Evolutionary conservation across 2,329 filamentous ascomycete genomes (phyloP).

Genomic region (Aureobasidium sp.): DNA sequence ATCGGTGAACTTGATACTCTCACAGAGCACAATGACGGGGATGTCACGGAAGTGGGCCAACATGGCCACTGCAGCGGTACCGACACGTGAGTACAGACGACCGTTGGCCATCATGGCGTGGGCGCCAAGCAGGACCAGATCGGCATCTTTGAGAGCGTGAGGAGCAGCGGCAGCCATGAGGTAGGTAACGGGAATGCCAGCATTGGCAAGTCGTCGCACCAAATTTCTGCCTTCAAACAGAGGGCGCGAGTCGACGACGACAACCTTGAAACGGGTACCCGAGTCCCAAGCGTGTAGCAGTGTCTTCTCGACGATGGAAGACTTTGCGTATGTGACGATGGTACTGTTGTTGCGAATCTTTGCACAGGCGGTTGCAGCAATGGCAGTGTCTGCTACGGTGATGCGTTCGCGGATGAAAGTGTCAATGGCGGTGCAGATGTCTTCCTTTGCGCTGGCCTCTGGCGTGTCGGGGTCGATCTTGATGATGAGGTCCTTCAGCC

Average conservation of each 20-base stretch:
- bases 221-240: slow-evolving; percentile 62
- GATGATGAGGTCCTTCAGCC: slow-evolving; percentile 86
- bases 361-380: slow-evolving; percentile 63
- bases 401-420: slow-evolving; percentile 85
- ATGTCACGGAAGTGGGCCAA: slow-evolving; percentile 66
- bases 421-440: slow-evolving; percentile 74
- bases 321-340: slow-evolving; percentile 78
- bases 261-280: slow-evolving; percentile 72
- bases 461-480: slow-evolving; percentile 79
- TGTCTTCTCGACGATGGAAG: slow-evolving; percentile 75
- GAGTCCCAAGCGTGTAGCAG: slow-evolving; percentile 61
- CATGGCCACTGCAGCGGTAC: slow-evolving; percentile 80
- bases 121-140: slow-evolving; percentile 72
- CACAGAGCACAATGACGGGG: slow-evolving; percentile 81
- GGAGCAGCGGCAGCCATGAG: slow-evolving; percentile 69
- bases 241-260: slow-evolving; percentile 70
- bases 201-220: slow-evolving; percentile 58
- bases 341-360: slow-evolving; percentile 73
- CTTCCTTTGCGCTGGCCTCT: slow-evolving; percentile 71
- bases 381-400: slow-evolving; percentile 75
- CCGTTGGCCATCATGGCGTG: slow-evolving; percentile 96
- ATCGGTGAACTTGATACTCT: slow-evolving; percentile 90
- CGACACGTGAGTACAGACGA: slow-evolving; percentile 75
- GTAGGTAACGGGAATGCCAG: slow-evolving; percentile 72
- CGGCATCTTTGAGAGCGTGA: slow-evolving; percentile 61